phyloP scores from a whole-genome alignment of 495 filamentous ascomycete genomes.

The Penicillium atrosanguineum region DNA sequence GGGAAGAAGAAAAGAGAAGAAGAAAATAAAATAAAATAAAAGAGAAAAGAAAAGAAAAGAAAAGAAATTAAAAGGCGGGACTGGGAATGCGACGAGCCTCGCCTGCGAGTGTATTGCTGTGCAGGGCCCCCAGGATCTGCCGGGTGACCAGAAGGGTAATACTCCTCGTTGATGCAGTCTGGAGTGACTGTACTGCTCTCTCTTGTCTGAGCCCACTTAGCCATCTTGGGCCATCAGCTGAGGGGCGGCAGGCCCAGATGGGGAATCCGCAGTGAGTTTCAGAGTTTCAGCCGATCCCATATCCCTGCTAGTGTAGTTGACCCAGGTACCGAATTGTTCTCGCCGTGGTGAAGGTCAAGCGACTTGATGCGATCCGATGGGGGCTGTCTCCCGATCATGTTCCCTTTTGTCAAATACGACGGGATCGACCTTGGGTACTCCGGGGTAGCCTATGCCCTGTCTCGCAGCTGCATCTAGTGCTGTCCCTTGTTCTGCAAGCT shows the following conservation, averaged over 20 bases:
- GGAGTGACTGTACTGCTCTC: not conserved
- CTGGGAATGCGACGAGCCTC: slow-evolving; percentile 12
- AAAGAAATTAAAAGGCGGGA: not conserved
- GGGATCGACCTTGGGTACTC: not conserved
- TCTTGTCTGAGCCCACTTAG: not conserved
- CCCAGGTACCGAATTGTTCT: not conserved
- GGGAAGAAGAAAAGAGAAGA: not conserved
- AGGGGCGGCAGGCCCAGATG: slow-evolving; percentile 10
- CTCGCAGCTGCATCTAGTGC: not conserved
- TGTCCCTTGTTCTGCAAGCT: not conserved
- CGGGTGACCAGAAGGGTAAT: slow-evolving; percentile 24
- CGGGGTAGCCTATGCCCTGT: not conserved
- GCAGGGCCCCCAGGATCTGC: slow-evolving; percentile 21
- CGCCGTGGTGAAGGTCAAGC: slow-evolving; percentile 1
- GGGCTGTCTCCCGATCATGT: not conserved
- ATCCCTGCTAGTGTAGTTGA: slow-evolving; percentile 16
- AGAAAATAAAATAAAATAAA: too few species aligned
- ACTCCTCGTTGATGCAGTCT: not conserved
- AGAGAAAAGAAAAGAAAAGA: too few species aligned
- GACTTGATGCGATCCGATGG: slow-evolving; percentile 18
- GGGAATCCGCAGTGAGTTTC: slow-evolving; percentile 16
- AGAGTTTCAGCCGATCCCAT: slow-evolving; percentile 10
- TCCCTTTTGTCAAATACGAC: not conserved
- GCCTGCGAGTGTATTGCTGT: slow-evolving; percentile 2
- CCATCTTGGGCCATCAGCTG: slow-evolving; percentile 19